Conservation (phyloP, 345 rosid genomes). For the Streptanthus diversifolius region DNA sequence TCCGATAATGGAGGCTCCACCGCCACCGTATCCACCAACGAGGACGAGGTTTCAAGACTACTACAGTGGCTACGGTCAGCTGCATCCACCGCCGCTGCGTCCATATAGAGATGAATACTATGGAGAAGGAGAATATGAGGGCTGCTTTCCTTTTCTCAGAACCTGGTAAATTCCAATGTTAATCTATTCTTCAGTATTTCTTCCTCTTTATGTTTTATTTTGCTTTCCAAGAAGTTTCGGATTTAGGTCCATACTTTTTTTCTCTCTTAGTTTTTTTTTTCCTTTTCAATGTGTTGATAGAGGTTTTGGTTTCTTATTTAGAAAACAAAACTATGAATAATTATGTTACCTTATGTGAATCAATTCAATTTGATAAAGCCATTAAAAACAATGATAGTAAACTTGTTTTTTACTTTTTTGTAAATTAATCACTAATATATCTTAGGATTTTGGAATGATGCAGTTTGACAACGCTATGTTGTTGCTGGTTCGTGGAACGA, state of each 20-base stretch:
- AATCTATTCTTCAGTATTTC: background rate
- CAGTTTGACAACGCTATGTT: constrained; percentile 30
- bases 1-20: constrained; percentile 25
- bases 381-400: background rate
- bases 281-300: too few species aligned
- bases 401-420: background rate
- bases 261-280: too few species aligned
- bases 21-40: constrained; percentile 25
- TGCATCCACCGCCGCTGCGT: constrained; percentile 25
- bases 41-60: constrained; percentile 19
- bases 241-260: too few species aligned
- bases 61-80: constrained; percentile 20
- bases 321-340: too few species aligned
- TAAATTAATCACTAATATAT: background rate
- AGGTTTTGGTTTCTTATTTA: too few species aligned
- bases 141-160: constrained; percentile 27
- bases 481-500: constrained; percentile 27
- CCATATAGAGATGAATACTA: constrained; percentile 28
- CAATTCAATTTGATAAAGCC: background rate
- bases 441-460: background rate
- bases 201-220: background rate
- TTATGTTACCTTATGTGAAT: background rate
- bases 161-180: constrained; percentile 15
- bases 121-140: constrained; percentile 27
- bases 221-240: background rate